Evolutionary conservation across 306 rosid genomes (phyloP).

Genomic region (Vigna hirtella): DNA sequence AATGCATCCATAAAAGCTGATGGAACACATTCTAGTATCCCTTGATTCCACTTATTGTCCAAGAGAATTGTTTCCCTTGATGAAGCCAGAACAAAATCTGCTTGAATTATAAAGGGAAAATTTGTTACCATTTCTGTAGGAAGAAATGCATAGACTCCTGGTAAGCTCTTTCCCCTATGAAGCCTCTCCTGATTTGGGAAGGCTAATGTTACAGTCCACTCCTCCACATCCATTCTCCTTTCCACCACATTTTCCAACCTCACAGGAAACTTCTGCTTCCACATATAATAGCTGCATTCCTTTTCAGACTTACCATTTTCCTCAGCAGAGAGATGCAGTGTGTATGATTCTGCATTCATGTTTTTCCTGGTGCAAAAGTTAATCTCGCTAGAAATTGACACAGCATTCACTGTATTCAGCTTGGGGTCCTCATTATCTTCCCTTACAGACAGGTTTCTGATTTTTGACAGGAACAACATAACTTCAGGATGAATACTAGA

Average conservation of each 20-base stretch:
- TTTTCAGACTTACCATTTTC: slow-evolving; percentile 40
- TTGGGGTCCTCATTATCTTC: slow-evolving; percentile 55
- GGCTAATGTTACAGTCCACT: slow-evolving; percentile 67
- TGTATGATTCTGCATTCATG: slow-evolving; percentile 74
- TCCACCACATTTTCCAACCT: slow-evolving; percentile 57
- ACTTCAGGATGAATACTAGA: slow-evolving; percentile 75
- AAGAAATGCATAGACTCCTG: slow-evolving; percentile 75
- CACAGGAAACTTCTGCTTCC: slow-evolving; percentile 77
- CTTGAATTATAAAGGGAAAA: slow-evolving; percentile 80
- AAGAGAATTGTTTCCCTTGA: slow-evolving; percentile 76
- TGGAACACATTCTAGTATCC: slow-evolving; percentile 73
- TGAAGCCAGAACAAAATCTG: slow-evolving; percentile 77
- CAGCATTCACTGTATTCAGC: slow-evolving; percentile 52
- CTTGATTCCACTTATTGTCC: slow-evolving; percentile 79
- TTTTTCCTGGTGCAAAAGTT: slow-evolving; percentile 57
- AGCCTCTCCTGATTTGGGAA: slow-evolving; percentile 67
- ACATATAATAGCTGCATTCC: slow-evolving; percentile 68
- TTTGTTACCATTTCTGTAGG: slow-evolving; percentile 78
- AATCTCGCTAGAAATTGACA: slow-evolving; percentile 66
- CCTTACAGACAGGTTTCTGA: slow-evolving; percentile 67
- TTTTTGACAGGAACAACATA: slow-evolving; percentile 71
- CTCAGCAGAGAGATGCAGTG: slow-evolving; percentile 58
- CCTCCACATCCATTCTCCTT: slow-evolving; percentile 63
- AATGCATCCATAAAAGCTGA: slow-evolving; percentile 70
- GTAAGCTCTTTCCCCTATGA: slow-evolving; percentile 50